A percentile compares a stretch with the other conserved stretches of the same genome.
These are phyloP conservation scores for Thelephora ganbajun DNA, from an alignment of 768 basidiomycete genomes.

Conservation along the genomic window DNA sequence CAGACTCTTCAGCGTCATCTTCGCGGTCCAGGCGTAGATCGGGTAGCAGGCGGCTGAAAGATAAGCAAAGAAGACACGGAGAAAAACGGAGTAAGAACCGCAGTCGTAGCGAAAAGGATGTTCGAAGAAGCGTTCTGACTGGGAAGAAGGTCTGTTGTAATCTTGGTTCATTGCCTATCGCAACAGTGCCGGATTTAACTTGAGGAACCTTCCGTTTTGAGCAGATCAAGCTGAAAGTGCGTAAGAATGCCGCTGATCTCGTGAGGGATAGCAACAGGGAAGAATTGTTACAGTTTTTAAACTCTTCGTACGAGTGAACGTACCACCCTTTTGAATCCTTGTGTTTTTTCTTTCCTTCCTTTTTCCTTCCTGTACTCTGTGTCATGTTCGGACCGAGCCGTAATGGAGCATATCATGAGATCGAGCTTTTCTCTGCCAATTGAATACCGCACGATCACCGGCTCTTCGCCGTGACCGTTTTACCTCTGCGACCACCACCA, in stretches of 20 bases:
- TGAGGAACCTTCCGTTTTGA: not conserved
- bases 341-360: too few species aligned
- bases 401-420: too few species aligned
- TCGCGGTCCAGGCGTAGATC: slow-evolving; percentile 6
- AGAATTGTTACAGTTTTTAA: slow-evolving; percentile 40
- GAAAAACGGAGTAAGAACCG: slow-evolving; percentile 24
- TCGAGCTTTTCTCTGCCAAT: too few species aligned
- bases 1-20: slow-evolving; percentile 1
- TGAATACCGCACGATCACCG: too few species aligned
- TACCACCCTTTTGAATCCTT: too few species aligned
- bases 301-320: slow-evolving; percentile 30
- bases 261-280: slow-evolving; percentile 43
- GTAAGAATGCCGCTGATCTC: slow-evolving; percentile 40
- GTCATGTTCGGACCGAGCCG: too few species aligned
- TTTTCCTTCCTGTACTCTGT: too few species aligned
- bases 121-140: slow-evolving; percentile 41
- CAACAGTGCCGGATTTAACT: not conserved
- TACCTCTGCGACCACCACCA: too few species aligned
- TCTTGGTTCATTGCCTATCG: not conserved
- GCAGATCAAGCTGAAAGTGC: slow-evolving; percentile 51
- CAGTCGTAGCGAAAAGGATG: slow-evolving; percentile 25
- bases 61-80: slow-evolving; percentile 10
- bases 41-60: slow-evolving; percentile 12
- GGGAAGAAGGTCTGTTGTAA: slow-evolving; percentile 37
- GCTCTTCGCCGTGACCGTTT: too few species aligned